Percentiles rank a stretch among this genome's conserved stretches.
Conservation (phyloP, 108 stramenopile genomes). For the Nannochloropsis gaditana region DNA sequence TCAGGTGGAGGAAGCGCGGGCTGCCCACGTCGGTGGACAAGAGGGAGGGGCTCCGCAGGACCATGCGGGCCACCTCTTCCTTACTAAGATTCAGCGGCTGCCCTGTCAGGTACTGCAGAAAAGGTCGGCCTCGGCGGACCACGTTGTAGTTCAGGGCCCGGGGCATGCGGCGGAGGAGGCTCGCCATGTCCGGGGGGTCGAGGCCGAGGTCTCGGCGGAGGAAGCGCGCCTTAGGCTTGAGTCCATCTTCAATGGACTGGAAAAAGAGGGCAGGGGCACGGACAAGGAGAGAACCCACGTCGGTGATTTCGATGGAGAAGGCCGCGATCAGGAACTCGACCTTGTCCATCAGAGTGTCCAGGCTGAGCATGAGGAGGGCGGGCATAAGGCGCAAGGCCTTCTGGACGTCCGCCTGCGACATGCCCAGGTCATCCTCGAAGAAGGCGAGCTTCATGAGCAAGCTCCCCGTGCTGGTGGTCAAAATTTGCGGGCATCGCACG, state of each 20-base stretch:
- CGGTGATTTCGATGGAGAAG: neutral
- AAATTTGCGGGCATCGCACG: neutral
- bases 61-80: neutral
- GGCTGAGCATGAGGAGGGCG: neutral
- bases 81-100: neutral
- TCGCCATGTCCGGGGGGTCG: neutral
- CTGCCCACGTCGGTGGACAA: neutral
- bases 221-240: neutral
- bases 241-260: neutral
- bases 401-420: neutral
- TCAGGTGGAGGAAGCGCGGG: neutral
- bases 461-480: neutral
- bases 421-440: neutral
- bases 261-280: constrained; percentile 4
- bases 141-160: constrained; percentile 12
- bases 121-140: neutral
- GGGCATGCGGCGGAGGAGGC: neutral
- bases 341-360: neutral
- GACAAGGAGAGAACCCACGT: neutral
- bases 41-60: neutral
- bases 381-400: constrained; percentile 14
- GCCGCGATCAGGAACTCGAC: neutral
- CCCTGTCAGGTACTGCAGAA: neutral
- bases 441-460: constrained; percentile 15
- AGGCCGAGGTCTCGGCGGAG: neutral